Evolutionary conservation across 2,329 filamentous ascomycete species (phyloP).

Genomic region (Calonectria honghensis): DNA sequence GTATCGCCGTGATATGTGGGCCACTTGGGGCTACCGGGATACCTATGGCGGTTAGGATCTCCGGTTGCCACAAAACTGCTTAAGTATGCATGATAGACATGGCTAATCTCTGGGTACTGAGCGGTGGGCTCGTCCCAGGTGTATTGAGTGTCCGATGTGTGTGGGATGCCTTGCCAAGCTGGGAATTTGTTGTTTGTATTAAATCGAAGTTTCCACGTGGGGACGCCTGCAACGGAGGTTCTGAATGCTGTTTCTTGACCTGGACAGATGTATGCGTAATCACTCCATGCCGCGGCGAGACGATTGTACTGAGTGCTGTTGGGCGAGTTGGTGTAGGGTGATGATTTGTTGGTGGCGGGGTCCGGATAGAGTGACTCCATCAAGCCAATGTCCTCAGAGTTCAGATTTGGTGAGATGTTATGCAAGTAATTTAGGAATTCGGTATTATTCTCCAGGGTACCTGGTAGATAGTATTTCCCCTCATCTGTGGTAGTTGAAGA

Average conservation of each 20-base stretch:
- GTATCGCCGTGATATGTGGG: slow-evolving; percentile 40
- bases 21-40: slow-evolving; percentile 48
- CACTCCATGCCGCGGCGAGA: slow-evolving; percentile 65
- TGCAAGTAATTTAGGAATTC: slow-evolving; percentile 61
- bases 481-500: slow-evolving; percentile 62
- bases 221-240: slow-evolving; percentile 57
- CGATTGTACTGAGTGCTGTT: slow-evolving; percentile 67
- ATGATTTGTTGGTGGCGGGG: slow-evolving; percentile 56
- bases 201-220: slow-evolving; percentile 63
- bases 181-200: slow-evolving; percentile 60
- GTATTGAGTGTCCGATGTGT: slow-evolving; percentile 60
- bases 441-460: slow-evolving; percentile 59
- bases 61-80: slow-evolving; percentile 61
- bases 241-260: slow-evolving; percentile 66
- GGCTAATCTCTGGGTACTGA: slow-evolving; percentile 61
- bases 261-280: slow-evolving; percentile 67
- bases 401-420: slow-evolving; percentile 59
- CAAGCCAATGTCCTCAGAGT: slow-evolving; percentile 53
- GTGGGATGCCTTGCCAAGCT: slow-evolving; percentile 61
- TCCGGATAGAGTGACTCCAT: slow-evolving; percentile 60
- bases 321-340: slow-evolving; percentile 61
- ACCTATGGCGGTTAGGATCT: slow-evolving; percentile 57
- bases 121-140: slow-evolving; percentile 61
- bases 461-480: slow-evolving; percentile 59
- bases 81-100: slow-evolving; percentile 61